Percentiles rank a stretch among this genome's conserved stretches.
Conservation (phyloP, 2,329 filamentous ascomycete genomes). For the Aureobasidium namibiae region DNA sequence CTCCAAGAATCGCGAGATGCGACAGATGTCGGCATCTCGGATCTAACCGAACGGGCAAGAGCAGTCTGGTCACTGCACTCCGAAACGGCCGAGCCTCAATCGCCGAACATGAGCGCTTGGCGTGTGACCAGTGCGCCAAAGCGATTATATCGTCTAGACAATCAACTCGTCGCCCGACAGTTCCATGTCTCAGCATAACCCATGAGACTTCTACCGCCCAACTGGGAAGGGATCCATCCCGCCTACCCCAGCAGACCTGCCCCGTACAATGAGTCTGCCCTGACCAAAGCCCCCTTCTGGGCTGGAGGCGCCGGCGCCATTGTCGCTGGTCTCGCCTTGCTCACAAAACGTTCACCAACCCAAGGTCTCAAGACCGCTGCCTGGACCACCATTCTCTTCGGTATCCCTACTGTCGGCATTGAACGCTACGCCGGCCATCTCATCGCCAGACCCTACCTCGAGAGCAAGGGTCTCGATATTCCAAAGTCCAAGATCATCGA, state of each 20-base stretch:
- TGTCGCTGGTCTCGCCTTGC: not conserved
- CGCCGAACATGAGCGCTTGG: not conserved
- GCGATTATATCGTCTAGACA: not conserved
- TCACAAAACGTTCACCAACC: slow-evolving; percentile 7
- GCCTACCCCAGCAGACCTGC: slow-evolving; percentile 8
- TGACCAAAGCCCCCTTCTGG: slow-evolving; percentile 6
- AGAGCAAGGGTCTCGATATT: slow-evolving; percentile 12
- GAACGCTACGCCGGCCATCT: not conserved
- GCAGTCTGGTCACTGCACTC: not conserved
- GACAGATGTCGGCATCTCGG: slow-evolving; percentile 2
- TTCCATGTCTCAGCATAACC: slow-evolving; percentile 6
- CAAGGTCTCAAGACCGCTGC: slow-evolving; percentile 11
- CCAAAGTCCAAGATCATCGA: slow-evolving; percentile 12
- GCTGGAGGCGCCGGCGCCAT: slow-evolving; percentile 10
- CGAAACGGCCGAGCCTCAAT: not conserved
- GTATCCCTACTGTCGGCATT: not conserved
- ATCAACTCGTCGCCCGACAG: too few relatives aligned
- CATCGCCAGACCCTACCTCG: slow-evolving; percentile 13
- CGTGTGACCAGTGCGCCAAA: slow-evolving; percentile 1
- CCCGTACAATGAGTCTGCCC: not conserved
- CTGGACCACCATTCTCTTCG: not conserved
- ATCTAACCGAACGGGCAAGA: not conserved
- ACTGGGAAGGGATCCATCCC: slow-evolving; percentile 15
- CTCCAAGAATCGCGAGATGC: too few relatives aligned
- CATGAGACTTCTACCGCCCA: slow-evolving; percentile 15